Evolutionary conservation across 495 filamentous ascomycete genomes (phyloP).

Genomic region (Extremus antarcticus): DNA sequence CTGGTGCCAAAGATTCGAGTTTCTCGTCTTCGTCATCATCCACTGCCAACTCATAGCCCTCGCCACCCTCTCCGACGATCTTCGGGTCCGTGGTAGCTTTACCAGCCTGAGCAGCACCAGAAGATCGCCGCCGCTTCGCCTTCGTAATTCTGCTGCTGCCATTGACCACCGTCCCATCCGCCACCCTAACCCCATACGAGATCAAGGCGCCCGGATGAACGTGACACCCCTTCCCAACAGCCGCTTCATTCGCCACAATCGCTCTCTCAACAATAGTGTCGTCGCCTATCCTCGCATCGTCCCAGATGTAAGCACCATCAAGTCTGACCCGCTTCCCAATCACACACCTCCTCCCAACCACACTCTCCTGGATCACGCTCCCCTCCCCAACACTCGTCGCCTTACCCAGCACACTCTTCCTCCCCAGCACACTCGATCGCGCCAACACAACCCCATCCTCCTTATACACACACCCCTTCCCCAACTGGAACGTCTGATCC

Average conservation of each 20-base stretch:
- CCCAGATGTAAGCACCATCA: slow-evolving; percentile 82
- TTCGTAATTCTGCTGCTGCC: slow-evolving; percentile 46
- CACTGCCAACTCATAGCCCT: slow-evolving; percentile 41
- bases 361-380: slow-evolving; percentile 55
- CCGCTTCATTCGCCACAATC: slow-evolving; percentile 61
- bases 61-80: slow-evolving; percentile 46
- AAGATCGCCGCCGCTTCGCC: slow-evolving; percentile 35
- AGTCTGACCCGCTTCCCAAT: slow-evolving; percentile 77
- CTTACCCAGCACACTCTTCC: slow-evolving; percentile 62
- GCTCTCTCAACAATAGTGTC: slow-evolving; percentile 56
- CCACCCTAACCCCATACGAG: slow-evolving; percentile 65
- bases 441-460: slow-evolving; percentile 62
- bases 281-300: slow-evolving; percentile 65
- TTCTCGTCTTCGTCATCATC: slow-evolving; percentile 42
- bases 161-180: slow-evolving; percentile 44
- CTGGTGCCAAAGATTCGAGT: slow-evolving; percentile 15
- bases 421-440: slow-evolving; percentile 53
- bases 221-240: slow-evolving; percentile 57
- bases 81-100: slow-evolving; percentile 41
- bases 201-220: slow-evolving; percentile 65
- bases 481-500: slow-evolving; percentile 61
- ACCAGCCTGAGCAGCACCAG: slow-evolving; percentile 30
- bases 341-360: slow-evolving; percentile 70
- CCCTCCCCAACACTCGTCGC: slow-evolving; percentile 65
- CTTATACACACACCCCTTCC: slow-evolving; percentile 55